Evolutionary conservation across 2,329 filamentous ascomycete genomes (phyloP).

Genomic region (Aschersonia sp.): DNA sequence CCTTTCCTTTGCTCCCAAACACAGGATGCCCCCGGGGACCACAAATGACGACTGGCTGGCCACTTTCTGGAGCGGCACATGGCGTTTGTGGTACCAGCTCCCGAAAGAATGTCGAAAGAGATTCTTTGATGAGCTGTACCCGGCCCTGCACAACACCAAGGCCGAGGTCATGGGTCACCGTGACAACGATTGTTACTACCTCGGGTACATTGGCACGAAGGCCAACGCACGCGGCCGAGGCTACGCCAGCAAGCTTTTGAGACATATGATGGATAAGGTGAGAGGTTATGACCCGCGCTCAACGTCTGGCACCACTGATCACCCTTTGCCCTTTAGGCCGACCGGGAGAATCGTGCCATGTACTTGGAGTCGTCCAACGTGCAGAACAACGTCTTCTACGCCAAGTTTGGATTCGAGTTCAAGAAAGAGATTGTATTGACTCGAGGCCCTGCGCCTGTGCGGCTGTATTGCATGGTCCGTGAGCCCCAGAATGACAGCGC

Average conservation of each 20-base stretch:
- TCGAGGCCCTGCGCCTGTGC: slow-evolving; percentile 42
- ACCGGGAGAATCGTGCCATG: slow-evolving; percentile 49
- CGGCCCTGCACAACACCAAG: slow-evolving; percentile 61
- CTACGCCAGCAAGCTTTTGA: slow-evolving; percentile 56
- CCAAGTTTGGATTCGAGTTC: slow-evolving; percentile 58
- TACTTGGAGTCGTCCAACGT: slow-evolving; percentile 68
- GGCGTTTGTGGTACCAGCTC: slow-evolving; percentile 62
- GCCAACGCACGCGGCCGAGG: slow-evolving; percentile 56
- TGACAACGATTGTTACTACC: slow-evolving; percentile 60
- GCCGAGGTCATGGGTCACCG: slow-evolving; percentile 49
- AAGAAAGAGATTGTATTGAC: slow-evolving; percentile 48
- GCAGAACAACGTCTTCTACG: slow-evolving; percentile 56
- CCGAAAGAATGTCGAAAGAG: slow-evolving; percentile 56
- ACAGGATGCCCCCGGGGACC: slow-evolving; percentile 60
- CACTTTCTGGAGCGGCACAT: slow-evolving; percentile 59
- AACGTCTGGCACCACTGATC: neutral
- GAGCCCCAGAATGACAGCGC: slow-evolving; percentile 37
- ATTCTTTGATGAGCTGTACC: slow-evolving; percentile 65
- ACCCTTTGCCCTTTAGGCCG: slow-evolving; percentile 36
- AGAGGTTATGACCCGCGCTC: neutral
- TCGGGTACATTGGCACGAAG: slow-evolving; percentile 71
- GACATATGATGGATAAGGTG: slow-evolving; percentile 51
- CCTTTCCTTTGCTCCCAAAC: neutral
- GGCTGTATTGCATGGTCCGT: slow-evolving; percentile 68
- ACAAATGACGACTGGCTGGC: slow-evolving; percentile 62